Conservation (phyloP, 352 stramenopile genomes). For the Phytophthora chlamydospora region DNA sequence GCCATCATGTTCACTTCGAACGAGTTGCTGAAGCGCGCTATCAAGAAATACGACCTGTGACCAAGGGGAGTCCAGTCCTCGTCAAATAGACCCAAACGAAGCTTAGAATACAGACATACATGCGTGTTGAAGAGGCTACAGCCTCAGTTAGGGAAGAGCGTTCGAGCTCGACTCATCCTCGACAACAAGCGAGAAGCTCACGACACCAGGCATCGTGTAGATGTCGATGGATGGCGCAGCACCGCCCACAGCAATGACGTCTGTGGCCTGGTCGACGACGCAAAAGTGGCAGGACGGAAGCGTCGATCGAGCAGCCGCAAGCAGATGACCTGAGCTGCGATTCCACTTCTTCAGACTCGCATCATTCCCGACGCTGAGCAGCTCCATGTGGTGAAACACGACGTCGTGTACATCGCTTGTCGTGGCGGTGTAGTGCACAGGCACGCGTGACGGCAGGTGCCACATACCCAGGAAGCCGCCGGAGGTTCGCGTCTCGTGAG, state of each 20-base stretch:
- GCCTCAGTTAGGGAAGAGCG: slow-evolving; percentile 13
- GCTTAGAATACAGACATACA: slow-evolving; percentile 30
- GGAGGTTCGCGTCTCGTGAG: slow-evolving; percentile 15
- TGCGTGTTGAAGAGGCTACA: slow-evolving; percentile 3
- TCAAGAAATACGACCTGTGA: slow-evolving; percentile 37
- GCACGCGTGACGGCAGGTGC: slow-evolving; percentile 77
- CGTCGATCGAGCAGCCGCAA: slow-evolving; percentile 59
- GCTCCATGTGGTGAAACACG: slow-evolving; percentile 71
- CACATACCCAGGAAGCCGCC: slow-evolving; percentile 77
- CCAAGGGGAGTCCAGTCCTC: background rate
- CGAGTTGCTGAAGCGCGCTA: slow-evolving; percentile 63
- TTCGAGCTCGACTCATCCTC: slow-evolving; percentile 33
- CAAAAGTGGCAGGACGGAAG: slow-evolving; percentile 74
- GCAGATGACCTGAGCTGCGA: slow-evolving; percentile 62
- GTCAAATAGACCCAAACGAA: slow-evolving; percentile 28
- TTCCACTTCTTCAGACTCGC: slow-evolving; percentile 78
- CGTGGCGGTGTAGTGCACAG: slow-evolving; percentile 68
- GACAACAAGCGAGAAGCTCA: slow-evolving; percentile 79
- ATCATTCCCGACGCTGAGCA: slow-evolving; percentile 78
- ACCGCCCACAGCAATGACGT: slow-evolving; percentile 74
- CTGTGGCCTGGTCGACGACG: slow-evolving; percentile 60
- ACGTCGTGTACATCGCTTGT: slow-evolving; percentile 70
- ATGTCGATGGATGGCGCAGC: slow-evolving; percentile 68
- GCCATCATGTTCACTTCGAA: slow-evolving; percentile 87
- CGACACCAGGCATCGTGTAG: slow-evolving; percentile 80